A percentile compares a stretch with the other conserved stretches of the same genome.
Evolutionary conservation across 2,329 filamentous ascomycete genomes (phyloP).

Genomic region (Drechslerella dactyloides): DNA sequence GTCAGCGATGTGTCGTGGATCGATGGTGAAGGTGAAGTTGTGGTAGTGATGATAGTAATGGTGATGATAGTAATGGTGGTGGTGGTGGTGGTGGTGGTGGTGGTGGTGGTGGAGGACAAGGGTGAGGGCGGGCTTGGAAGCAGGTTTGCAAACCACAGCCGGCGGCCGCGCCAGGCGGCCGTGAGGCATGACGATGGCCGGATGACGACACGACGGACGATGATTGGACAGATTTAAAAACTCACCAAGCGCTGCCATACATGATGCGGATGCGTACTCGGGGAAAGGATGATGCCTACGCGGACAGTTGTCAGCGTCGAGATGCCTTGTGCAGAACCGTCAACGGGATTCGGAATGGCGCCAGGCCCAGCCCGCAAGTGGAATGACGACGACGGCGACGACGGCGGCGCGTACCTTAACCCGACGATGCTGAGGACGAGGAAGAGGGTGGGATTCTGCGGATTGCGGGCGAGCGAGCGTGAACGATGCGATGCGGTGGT

Average conservation of each 20-base stretch:
- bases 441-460: too few species aligned
- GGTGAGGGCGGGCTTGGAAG: slow-evolving; percentile 39
- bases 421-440: too few species aligned
- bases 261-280: slow-evolving; percentile 48
- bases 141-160: slow-evolving; percentile 36
- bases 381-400: too few species aligned
- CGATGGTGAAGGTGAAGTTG: slow-evolving; percentile 18
- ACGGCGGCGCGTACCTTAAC: too few species aligned
- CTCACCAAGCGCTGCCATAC: slow-evolving; percentile 51
- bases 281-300: slow-evolving; percentile 39
- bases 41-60: slow-evolving; percentile 20
- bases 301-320: neutral
- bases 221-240: neutral
- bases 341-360: neutral
- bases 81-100: slow-evolving; percentile 43
- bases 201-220: neutral
- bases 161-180: slow-evolving; percentile 20
- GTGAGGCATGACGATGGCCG: neutral
- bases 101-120: slow-evolving; percentile 30
- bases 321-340: neutral
- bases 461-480: too few species aligned
- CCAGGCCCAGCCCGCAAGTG: too few species aligned
- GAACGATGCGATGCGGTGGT: too few species aligned
- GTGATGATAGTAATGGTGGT: too few species aligned
- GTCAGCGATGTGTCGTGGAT: neutral